These are phyloP conservation scores for Pseudofabraea citricarpa DNA, from an alignment of 2,329 filamentous ascomycete genomes.

Conservation along the genomic window DNA sequence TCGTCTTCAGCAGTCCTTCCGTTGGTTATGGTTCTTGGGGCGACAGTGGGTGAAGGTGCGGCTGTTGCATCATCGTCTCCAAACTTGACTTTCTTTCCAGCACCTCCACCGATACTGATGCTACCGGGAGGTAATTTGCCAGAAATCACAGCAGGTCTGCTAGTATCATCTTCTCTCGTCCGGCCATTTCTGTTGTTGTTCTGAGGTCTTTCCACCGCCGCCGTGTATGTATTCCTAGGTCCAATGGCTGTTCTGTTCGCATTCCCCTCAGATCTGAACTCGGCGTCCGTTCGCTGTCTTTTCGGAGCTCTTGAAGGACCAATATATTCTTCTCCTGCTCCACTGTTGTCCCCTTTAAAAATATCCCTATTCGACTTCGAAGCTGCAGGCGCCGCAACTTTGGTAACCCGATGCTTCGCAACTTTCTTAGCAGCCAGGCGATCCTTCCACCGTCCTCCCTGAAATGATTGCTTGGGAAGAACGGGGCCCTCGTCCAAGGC, in stretches of 20 bases:
- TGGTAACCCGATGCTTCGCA: constrained; percentile 45
- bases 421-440: constrained; percentile 74
- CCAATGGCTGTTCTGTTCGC: constrained; percentile 5
- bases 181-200: neutral
- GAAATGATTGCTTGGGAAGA: constrained; percentile 61
- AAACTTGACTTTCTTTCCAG: constrained; percentile 9
- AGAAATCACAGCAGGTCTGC: constrained; percentile 18
- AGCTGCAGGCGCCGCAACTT: constrained; percentile 1
- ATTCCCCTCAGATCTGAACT: neutral
- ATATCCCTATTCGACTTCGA: constrained; percentile 18
- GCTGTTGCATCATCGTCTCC: neutral
- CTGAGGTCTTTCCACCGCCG: neutral
- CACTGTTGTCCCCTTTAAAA: constrained; percentile 22
- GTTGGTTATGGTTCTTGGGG: constrained; percentile 27
- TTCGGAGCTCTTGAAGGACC: constrained; percentile 32
- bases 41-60: constrained; percentile 23
- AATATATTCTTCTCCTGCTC: constrained; percentile 26
- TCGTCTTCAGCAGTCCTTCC: constrained; percentile 16
- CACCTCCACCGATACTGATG: constrained; percentile 18
- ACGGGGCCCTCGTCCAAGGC: constrained; percentile 66
- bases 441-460: constrained; percentile 91
- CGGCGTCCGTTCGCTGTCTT: constrained; percentile 35
- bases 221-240: constrained; percentile 12
- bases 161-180: constrained; percentile 4
- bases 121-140: constrained; percentile 32